Evolutionary conservation across 1,284 basidiomycete species (phyloP).

Genomic region (Volvariella surrecta): DNA sequence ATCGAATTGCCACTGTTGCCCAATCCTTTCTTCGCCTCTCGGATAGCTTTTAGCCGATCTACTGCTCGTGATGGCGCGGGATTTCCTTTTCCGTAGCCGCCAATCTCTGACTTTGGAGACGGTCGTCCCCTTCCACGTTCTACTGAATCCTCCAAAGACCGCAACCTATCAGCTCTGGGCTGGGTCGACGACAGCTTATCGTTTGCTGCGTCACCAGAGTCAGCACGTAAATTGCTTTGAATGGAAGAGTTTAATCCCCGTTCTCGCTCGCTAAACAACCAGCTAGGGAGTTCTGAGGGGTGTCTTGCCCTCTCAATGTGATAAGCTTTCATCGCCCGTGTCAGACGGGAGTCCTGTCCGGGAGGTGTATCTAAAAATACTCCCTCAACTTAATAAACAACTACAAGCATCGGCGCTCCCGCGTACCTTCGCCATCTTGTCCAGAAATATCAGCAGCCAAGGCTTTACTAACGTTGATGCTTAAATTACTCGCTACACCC

Average conservation of each 20-base stretch:
- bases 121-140: no score
- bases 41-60: slow-evolving; percentile 41
- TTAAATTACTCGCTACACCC: slow-evolving; percentile 42
- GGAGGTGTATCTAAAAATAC: slow-evolving; percentile 36
- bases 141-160: neutral
- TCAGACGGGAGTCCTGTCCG: slow-evolving; percentile 53
- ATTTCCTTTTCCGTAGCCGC: neutral
- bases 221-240: slow-evolving; percentile 11
- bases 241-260: slow-evolving; percentile 22
- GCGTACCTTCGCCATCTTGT: slow-evolving; percentile 42
- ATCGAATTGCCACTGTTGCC: slow-evolving; percentile 3
- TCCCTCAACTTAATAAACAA: slow-evolving; percentile 3
- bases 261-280: slow-evolving; percentile 57
- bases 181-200: neutral
- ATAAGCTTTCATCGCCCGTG: slow-evolving; percentile 59
- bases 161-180: neutral
- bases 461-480: slow-evolving; percentile 47
- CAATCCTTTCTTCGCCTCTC: slow-evolving; percentile 43
- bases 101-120: neutral
- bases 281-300: slow-evolving; percentile 53
- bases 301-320: slow-evolving; percentile 51
- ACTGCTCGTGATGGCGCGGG: slow-evolving; percentile 9
- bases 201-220: slow-evolving; percentile 11
- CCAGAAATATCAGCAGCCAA: slow-evolving; percentile 38
- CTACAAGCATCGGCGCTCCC: slow-evolving; percentile 3